Evolutionary conservation across 164 flowering plant genomes (phyloP).

Genomic region (Cinnamomum micranthum): DNA sequence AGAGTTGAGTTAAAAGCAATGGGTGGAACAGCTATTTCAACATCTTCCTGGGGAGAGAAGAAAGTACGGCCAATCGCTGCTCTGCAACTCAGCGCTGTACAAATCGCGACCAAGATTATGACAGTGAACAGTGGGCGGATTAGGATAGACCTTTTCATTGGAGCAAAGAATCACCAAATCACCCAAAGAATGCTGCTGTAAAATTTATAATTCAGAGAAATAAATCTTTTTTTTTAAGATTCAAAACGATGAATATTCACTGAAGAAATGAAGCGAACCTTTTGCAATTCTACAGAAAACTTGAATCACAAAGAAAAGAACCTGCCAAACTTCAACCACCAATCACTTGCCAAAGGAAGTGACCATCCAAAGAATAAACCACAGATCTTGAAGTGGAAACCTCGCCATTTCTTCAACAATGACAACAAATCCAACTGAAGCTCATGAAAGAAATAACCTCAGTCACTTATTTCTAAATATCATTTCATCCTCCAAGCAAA

Average conservation of each 20-base stretch:
- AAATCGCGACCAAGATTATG: conserved; percentile 37
- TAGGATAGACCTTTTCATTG: conserved; percentile 47
- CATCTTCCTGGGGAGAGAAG: conserved; percentile 11
- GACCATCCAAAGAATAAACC: conserved; percentile 15
- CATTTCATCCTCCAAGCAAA: no score
- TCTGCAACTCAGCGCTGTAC: conserved; percentile 36
- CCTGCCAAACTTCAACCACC: neutral
- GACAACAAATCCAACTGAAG: neutral
- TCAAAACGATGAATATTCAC: no score
- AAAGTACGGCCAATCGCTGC: conserved; percentile 27
- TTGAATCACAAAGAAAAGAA: neutral
- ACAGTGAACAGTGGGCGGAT: conserved; percentile 43
- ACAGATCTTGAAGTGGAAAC: conserved; percentile 24
- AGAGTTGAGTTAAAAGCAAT: conserved; percentile 51
- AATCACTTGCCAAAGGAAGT: neutral
- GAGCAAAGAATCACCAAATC: conserved; percentile 1
- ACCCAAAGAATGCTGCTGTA: neutral
- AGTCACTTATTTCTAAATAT: neutral
- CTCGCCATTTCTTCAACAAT: conserved; percentile 17
- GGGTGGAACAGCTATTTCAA: conserved; percentile 8
- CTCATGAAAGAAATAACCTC: neutral
- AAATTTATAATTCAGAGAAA: neutral
- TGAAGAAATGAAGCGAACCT: no score
- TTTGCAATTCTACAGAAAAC: neutral
- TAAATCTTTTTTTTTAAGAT: neutral